A percentile compares a stretch with the other conserved stretches of the same genome.
Evolutionary conservation across 768 basidiomycete species (phyloP).

Genomic region (Pulveroboletus ravenelii): DNA sequence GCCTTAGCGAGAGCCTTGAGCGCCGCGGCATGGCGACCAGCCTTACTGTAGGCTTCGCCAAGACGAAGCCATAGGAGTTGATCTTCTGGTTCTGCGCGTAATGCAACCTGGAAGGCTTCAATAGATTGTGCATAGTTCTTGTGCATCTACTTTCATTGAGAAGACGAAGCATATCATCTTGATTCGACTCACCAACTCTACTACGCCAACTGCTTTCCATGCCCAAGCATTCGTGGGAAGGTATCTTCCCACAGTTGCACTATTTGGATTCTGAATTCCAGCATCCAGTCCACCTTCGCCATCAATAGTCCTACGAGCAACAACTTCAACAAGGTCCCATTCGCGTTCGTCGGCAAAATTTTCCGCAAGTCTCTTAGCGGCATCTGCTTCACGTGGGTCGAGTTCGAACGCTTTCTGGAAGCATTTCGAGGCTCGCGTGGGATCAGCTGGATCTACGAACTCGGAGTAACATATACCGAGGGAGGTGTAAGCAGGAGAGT

Average conservation of each 20-base stretch:
- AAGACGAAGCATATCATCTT: conserved; percentile 1
- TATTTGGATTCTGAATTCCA: conserved; percentile 44
- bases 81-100: conserved; percentile 76
- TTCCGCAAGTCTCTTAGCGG: conserved; percentile 78
- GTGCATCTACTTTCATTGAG: conserved; percentile 45
- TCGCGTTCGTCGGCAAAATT: conserved; percentile 91
- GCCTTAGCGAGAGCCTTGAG: conserved; percentile 81
- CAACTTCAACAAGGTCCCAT: conserved; percentile 93
- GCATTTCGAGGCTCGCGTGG: conserved; percentile 84
- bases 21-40: conserved; percentile 85
- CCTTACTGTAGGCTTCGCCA: conserved; percentile 86
- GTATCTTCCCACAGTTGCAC: conserved; percentile 41
- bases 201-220: conserved; percentile 93
- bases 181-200: conserved; percentile 67
- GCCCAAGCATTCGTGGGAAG: conserved; percentile 89
- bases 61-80: conserved; percentile 83
- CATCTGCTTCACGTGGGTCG: conserved; percentile 81
- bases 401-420: conserved; percentile 98
- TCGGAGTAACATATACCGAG: conserved; percentile 88
- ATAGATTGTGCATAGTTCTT: conserved; percentile 71
- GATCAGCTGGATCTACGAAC: conserved; percentile 65
- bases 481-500: conserved; percentile 90
- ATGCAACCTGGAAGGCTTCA: conserved; percentile 79
- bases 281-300: conserved; percentile 81
- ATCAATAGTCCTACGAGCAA: conserved; percentile 89